phyloP scores from a whole-genome alignment of 2,329 filamentous ascomycete species.

The Phyllosticta ampelicida region DNA sequence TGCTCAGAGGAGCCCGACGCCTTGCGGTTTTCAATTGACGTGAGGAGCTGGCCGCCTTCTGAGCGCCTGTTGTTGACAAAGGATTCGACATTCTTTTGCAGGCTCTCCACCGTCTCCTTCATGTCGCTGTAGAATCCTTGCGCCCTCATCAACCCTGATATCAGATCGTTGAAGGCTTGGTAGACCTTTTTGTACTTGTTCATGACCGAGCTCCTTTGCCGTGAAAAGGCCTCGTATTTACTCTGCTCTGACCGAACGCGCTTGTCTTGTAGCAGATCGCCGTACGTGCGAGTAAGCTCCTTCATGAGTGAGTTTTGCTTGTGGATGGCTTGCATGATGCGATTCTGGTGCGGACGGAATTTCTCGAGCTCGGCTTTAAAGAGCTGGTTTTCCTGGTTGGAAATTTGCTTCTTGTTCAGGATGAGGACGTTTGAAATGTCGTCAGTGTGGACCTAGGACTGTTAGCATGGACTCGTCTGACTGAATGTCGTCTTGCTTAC shows the following conservation, averaged over 20 bases:
- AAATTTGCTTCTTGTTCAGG: slow-evolving; percentile 91
- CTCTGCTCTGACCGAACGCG: slow-evolving; percentile 86
- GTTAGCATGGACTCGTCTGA: neutral
- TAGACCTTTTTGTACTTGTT: slow-evolving; percentile 84
- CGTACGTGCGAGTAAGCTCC: slow-evolving; percentile 80
- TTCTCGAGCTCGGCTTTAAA: slow-evolving; percentile 98
- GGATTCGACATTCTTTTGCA: slow-evolving; percentile 90
- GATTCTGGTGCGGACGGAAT: slow-evolving; percentile 84
- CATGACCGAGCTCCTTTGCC: slow-evolving; percentile 70
- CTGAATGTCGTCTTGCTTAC: slow-evolving; percentile 44
- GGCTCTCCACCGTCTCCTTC: slow-evolving; percentile 83
- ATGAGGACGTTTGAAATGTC: slow-evolving; percentile 97
- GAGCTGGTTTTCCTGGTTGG: slow-evolving; percentile 81
- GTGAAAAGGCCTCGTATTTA: slow-evolving; percentile 82
- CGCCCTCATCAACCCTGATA: slow-evolving; percentile 74
- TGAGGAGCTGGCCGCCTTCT: slow-evolving; percentile 81
- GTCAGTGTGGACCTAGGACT: slow-evolving; percentile 71
- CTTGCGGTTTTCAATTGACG: slow-evolving; percentile 74
- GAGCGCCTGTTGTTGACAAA: slow-evolving; percentile 92
- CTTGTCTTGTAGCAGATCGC: slow-evolving; percentile 83
- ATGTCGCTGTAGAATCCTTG: slow-evolving; percentile 94
- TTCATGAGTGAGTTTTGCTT: slow-evolving; percentile 94
- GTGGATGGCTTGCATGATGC: slow-evolving; percentile 84
- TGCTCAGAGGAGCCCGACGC: slow-evolving; percentile 45
- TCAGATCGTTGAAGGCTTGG: slow-evolving; percentile 83